A percentile compares a stretch with the other conserved stretches of the same genome.
phyloP scores from a whole-genome alignment of 345 rosid genomes.

The Rubroshorea leprosula region DNA sequence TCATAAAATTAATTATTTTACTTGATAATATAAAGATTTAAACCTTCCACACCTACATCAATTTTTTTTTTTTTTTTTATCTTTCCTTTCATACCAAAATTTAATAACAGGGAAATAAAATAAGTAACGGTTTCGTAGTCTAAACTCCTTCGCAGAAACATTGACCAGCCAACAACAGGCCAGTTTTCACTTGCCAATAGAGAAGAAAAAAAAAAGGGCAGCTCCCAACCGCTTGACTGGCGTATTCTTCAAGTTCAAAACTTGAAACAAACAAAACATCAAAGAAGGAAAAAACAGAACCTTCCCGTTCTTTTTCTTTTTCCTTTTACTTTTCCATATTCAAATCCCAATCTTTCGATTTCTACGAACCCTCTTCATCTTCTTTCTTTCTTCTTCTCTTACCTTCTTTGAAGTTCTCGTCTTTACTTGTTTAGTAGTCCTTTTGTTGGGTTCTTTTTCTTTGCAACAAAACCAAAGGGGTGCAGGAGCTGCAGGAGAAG shows the following conservation, averaged over 20 bases:
- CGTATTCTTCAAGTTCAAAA: slow-evolving; percentile 15
- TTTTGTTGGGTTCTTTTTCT: no score
- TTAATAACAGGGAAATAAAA: no score
- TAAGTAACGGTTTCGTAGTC: no score
- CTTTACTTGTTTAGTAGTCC: not conserved
- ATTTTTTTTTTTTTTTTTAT: no score
- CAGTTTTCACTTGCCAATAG: not conserved
- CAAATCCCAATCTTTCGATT: not conserved
- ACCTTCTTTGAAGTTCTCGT: slow-evolving; percentile 1
- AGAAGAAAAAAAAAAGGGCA: not conserved
- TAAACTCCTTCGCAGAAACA: no score
- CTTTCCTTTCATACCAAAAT: no score
- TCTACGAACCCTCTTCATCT: not conserved
- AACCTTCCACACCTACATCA: no score
- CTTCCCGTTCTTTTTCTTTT: not conserved
- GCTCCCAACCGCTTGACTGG: slow-evolving; percentile 1
- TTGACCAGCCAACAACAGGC: no score
- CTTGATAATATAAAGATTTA: no score
- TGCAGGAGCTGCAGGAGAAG: not conserved
- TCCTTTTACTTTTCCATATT: not conserved
- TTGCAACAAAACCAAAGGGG: not conserved
- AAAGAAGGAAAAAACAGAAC: not conserved
- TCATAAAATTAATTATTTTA: no score
- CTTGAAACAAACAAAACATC: not conserved
- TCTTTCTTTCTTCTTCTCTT: slow-evolving; percentile 8